Evolutionary conservation across 1,284 basidiomycete species (phyloP), one percentile per base, ranked within the genome.

Genomic region (Cutaneotrichosporon sp.): DNA sequence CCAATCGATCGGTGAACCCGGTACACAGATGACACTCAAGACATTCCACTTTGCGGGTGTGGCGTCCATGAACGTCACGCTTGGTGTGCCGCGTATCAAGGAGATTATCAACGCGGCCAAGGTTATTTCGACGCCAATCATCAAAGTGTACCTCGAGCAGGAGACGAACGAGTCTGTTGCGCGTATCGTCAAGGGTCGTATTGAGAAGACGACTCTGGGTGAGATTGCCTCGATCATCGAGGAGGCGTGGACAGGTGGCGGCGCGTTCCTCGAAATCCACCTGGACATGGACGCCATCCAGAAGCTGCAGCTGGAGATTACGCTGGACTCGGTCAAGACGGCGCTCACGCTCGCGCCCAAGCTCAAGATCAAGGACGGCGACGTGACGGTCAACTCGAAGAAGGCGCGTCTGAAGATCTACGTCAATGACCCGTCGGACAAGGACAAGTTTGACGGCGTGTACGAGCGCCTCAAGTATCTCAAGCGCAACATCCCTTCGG

Each of bases 21-120:
- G 96, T 52, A 99, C 96, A 3, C 96, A 99, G 71, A 98, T 99
- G 96, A 98, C 96, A 8, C 77, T 98, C 62, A 99, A 98, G 77
- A 98, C 96, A 56, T 99, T 99, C 84, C 96, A 99, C 80, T 98
- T 98, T 77, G 96, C 96, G 67, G 96, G 96, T 80, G 93, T 99
- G 60, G 96, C 96, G 12, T 96, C 93, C 34, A 99, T 98, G 96
- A 98, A 97, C 77, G 91, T 99, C 63, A 99, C 96, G 1, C 84
- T 98, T 38, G 96, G 96, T 80, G 96, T 98, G 12, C 96, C 96
- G 20, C 93, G 96, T 73, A 98, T 99, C 78, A 98, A 98, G 77
- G 96, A 99, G 76, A 56, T 59, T 46, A 59, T 99, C 80, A 99
- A 98, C 65, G 96, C 93, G 3, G 90, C 94, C 38, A 98, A 97